phyloP scores from a whole-genome alignment of 176 grass and related monocot genomes.

The Elaeis guineensis region DNA sequence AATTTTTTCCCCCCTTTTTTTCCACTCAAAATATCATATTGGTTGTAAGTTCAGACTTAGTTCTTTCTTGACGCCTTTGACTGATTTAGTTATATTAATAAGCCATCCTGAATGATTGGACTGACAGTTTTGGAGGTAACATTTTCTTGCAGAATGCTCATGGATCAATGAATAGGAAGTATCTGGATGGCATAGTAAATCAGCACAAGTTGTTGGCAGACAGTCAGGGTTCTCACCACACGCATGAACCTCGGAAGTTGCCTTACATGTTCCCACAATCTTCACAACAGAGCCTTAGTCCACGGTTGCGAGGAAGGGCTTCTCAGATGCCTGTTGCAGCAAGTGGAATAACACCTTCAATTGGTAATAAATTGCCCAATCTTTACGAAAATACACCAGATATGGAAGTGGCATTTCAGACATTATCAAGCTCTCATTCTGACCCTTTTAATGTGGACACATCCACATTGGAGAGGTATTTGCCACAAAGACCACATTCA shows the following conservation, averaged over 20 bases:
- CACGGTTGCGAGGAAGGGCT: slow-evolving; percentile 35
- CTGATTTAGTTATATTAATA: too few relatives aligned
- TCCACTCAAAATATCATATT: too few relatives aligned
- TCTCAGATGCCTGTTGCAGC: slow-evolving; percentile 31
- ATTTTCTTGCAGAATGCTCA: slow-evolving; percentile 46
- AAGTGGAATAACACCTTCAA: slow-evolving; percentile 26
- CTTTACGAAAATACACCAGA: slow-evolving; percentile 28
- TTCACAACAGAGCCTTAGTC: slow-evolving; percentile 46
- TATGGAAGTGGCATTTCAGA: slow-evolving; percentile 38
- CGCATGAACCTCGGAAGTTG: slow-evolving; percentile 24
- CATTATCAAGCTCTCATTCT: slow-evolving; percentile 34
- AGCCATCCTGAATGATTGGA: too few relatives aligned
- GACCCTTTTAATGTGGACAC: slow-evolving; percentile 30
- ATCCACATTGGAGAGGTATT: slow-evolving; percentile 32
- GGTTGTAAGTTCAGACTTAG: too few relatives aligned
- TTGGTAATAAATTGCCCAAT: not conserved
- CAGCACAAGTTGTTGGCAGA: slow-evolving; percentile 32
- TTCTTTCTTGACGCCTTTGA: too few relatives aligned
- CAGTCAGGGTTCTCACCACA: slow-evolving; percentile 38
- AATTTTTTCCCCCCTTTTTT: too few relatives aligned
- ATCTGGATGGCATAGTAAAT: slow-evolving; percentile 33
- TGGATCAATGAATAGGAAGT: slow-evolving; percentile 30
- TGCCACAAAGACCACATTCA: slow-evolving; percentile 14
- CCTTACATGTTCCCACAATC: slow-evolving; percentile 23
- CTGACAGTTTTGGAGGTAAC: too few relatives aligned